These are phyloP conservation scores for Clavispora santaluciae DNA, from an alignment of 805 yeast species.

Conservation along the genomic window DNA sequence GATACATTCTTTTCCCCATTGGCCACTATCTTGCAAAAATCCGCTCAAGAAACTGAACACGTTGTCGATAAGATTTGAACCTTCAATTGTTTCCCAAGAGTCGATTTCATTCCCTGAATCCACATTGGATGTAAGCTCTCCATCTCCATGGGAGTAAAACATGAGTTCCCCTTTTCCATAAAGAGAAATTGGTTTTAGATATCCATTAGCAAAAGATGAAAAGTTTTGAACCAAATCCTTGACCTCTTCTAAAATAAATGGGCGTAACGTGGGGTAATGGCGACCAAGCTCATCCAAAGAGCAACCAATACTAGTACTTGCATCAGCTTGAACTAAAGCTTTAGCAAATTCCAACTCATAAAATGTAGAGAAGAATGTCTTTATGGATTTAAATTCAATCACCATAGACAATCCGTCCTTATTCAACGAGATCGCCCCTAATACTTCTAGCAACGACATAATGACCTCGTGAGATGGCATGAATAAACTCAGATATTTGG, in stretches of 20 bases:
- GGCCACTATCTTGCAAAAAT: slow-evolving; percentile 47
- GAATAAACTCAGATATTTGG: slow-evolving; percentile 51
- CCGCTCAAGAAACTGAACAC: slow-evolving; percentile 47
- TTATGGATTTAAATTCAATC: slow-evolving; percentile 33
- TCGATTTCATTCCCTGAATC: slow-evolving; percentile 36
- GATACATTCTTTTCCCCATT: slow-evolving; percentile 39
- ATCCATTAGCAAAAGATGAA: slow-evolving; percentile 30
- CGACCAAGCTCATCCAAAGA: slow-evolving; percentile 76
- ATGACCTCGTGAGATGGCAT: slow-evolving; percentile 56
- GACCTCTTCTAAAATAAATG: slow-evolving; percentile 48
- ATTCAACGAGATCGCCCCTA: slow-evolving; percentile 81
- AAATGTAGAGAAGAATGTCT: slow-evolving; percentile 47
- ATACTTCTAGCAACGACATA: slow-evolving; percentile 55
- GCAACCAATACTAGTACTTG: slow-evolving; percentile 54
- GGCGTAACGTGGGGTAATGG: slow-evolving; percentile 73
- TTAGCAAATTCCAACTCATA: slow-evolving; percentile 46
- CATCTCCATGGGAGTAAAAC: slow-evolving; percentile 39
- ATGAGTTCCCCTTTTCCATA: slow-evolving; percentile 25
- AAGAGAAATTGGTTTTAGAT: slow-evolving; percentile 39
- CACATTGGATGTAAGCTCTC: slow-evolving; percentile 38
- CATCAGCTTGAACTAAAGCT: slow-evolving; percentile 45
- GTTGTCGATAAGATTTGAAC: slow-evolving; percentile 46
- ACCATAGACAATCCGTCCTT: slow-evolving; percentile 64
- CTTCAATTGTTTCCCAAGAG: slow-evolving; percentile 50
- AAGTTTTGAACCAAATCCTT: slow-evolving; percentile 40